These are phyloP conservation scores for Vitellaria paradoxa DNA, from an alignment of 179 eudicot genomes.

Conservation along the genomic window DNA sequence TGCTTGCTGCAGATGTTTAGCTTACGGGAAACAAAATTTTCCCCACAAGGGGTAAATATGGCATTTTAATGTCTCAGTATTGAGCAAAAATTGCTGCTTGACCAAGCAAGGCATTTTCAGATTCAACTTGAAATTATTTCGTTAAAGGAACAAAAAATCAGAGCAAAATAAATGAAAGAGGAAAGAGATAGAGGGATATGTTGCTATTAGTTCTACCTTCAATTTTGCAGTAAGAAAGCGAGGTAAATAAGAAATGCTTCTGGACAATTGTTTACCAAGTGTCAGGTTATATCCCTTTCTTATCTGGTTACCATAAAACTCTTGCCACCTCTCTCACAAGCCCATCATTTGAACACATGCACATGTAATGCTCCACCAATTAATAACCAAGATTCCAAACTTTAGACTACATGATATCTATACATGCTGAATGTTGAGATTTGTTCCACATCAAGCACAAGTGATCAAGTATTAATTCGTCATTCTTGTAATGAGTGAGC, in stretches of 20 bases:
- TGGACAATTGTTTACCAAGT: background rate
- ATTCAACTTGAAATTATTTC: background rate
- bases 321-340: too few relatives aligned
- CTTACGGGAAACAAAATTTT: background rate
- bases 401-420: background rate
- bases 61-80: background rate
- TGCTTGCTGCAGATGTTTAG: background rate
- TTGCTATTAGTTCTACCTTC: background rate
- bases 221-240: background rate
- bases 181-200: background rate
- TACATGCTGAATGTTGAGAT: background rate
- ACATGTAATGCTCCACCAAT: too few relatives aligned
- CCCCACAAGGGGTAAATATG: background rate
- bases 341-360: too few relatives aligned
- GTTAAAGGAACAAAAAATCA: background rate
- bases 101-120: background rate
- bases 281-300: background rate
- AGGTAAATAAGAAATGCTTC: background rate
- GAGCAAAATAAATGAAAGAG: background rate
- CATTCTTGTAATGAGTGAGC: too few relatives aligned
- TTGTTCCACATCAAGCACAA: too few relatives aligned
- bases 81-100: background rate
- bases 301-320: too few relatives aligned
- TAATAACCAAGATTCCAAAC: too few relatives aligned
- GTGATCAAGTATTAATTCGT: too few relatives aligned